Conservation (phyloP, 179 eudicot species). For the Patellifolia procumbens region DNA sequence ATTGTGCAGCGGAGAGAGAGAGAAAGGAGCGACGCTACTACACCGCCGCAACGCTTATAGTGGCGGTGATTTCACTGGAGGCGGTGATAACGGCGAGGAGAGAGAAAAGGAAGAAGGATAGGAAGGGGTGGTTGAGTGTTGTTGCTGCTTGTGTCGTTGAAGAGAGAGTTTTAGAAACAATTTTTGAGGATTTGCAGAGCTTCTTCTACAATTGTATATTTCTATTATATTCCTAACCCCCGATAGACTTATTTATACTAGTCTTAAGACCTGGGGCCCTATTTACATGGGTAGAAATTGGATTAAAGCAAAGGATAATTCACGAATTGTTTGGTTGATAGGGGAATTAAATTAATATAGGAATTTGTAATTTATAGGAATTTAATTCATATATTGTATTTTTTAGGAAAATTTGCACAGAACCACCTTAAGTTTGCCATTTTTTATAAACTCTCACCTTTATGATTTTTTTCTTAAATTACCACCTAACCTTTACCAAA, state of each 20-base stretch:
- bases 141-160: conserved; percentile 18
- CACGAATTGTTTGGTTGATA: no score
- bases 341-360: no score
- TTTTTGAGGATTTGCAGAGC: conserved; percentile 16
- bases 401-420: no score
- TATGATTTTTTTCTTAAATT: no score
- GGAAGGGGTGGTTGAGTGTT: conserved; percentile 16
- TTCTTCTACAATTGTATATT: background rate
- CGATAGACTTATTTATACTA: background rate
- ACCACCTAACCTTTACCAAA: no score
- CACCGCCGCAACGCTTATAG: background rate
- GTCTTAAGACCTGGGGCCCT: no score
- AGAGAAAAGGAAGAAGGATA: conserved; percentile 8
- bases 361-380: no score
- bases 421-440: no score
- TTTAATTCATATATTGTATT: no score
- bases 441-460: no score
- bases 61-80: background rate
- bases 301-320: no score
- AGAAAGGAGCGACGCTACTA: background rate
- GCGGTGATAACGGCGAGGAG: conserved; percentile 11
- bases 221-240: background rate
- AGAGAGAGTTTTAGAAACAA: conserved; percentile 13
- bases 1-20: conserved; percentile 9
- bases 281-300: no score